These are phyloP conservation scores for Cicer arietinum DNA, from an alignment of 306 rosid species.

Conservation along the genomic window DNA sequence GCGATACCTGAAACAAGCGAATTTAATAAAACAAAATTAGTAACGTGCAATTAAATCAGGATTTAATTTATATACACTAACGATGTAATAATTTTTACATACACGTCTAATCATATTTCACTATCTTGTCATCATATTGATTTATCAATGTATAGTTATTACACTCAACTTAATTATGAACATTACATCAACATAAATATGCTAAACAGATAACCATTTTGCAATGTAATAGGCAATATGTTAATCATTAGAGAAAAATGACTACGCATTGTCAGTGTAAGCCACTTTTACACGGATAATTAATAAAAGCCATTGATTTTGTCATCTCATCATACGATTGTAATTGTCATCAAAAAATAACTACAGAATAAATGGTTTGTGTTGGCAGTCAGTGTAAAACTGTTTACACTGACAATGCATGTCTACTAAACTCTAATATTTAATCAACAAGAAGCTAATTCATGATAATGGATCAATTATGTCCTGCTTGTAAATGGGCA, in stretches of 20 bases:
- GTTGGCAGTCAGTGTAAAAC: no score
- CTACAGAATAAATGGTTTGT: no score
- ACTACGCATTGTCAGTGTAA: no score
- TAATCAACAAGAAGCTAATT: conserved; percentile 20
- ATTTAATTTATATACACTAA: neutral
- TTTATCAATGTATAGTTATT: neutral
- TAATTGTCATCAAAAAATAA: no score
- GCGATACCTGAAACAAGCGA: conserved; percentile 76
- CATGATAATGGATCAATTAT: conserved; percentile 19
- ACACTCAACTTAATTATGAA: neutral
- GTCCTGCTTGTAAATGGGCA: conserved; percentile 1
- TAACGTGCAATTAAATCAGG: neutral
- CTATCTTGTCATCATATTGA: neutral
- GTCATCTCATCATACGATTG: no score
- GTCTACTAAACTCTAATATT: no score
- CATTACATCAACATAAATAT: conserved; percentile 14
- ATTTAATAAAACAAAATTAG: conserved; percentile 31
- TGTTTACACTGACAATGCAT: no score
- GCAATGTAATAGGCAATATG: neutral
- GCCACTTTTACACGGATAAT: no score
- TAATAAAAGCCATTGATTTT: no score
- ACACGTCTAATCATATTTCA: neutral
- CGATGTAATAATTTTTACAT: neutral
- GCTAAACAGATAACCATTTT: conserved; percentile 6
- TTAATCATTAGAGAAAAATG: neutral